Evolutionary conservation across 2,329 filamentous ascomycete genomes (phyloP).

Genomic region (Endothia cerciana): DNA sequence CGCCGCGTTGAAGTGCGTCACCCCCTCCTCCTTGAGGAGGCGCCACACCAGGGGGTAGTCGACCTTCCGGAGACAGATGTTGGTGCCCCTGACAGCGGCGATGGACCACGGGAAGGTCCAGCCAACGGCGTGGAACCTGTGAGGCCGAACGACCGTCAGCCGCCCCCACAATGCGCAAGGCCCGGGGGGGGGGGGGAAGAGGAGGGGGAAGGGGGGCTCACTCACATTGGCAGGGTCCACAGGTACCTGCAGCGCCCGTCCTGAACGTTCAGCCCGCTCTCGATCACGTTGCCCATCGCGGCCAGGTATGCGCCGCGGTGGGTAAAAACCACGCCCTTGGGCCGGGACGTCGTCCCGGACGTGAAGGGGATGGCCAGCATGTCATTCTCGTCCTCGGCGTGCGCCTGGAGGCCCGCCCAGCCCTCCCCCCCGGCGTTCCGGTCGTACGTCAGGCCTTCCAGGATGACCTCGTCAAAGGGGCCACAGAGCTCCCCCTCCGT

Average conservation of each 20-base stretch:
- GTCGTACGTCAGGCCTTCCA: constrained; percentile 80
- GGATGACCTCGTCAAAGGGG: constrained; percentile 80
- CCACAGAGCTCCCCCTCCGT: constrained; percentile 75
- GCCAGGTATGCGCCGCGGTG: constrained; percentile 80
- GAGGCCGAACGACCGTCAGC: not conserved
- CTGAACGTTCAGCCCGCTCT: constrained; percentile 79
- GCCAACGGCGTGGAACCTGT: constrained; percentile 67
- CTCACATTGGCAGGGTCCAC: constrained; percentile 92
- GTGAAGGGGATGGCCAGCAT: constrained; percentile 91
- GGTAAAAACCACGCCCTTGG: constrained; percentile 92
- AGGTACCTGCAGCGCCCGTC: constrained; percentile 77
- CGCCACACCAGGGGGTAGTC: constrained; percentile 94
- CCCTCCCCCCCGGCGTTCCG: constrained; percentile 65
- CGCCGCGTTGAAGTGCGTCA: constrained; percentile 95
- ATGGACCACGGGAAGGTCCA: constrained; percentile 94
- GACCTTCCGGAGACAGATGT: constrained; percentile 92
- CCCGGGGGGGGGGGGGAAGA: not conserved
- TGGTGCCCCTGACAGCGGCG: constrained; percentile 91
- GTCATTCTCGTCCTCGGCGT: constrained; percentile 75
- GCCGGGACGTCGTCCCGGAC: constrained; percentile 85
- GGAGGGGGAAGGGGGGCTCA: constrained; percentile 34
- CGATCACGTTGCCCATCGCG: constrained; percentile 81
- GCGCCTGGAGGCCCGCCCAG: constrained; percentile 76
- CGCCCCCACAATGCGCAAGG: too few species aligned
- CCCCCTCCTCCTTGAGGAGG: constrained; percentile 79